These are phyloP conservation scores for Ilex aquifolium DNA, from an alignment of 257 asterid species.

Conservation along the genomic window DNA sequence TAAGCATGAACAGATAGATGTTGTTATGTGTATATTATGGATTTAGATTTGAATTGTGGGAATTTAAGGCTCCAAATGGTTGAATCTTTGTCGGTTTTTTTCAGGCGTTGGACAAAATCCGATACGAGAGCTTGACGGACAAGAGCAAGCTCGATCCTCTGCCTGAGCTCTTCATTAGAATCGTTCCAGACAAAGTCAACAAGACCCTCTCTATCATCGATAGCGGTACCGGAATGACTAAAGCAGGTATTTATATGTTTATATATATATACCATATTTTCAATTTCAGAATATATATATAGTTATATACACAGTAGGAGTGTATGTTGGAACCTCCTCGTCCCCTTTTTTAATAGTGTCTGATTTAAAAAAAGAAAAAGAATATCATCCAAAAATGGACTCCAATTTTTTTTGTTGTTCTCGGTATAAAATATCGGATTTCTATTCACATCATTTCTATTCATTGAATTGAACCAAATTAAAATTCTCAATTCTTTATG, in stretches of 20 bases:
- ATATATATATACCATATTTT: too few species aligned
- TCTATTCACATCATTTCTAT: background rate
- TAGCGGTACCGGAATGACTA: slow-evolving; percentile 30
- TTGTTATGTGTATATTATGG: too few species aligned
- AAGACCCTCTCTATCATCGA: slow-evolving; percentile 13
- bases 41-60: too few species aligned
- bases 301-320: too few species aligned
- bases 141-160: slow-evolving; percentile 22
- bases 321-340: too few species aligned
- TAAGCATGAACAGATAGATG: background rate
- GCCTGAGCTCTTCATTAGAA: slow-evolving; percentile 23
- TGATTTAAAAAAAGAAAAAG: too few species aligned
- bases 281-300: too few species aligned
- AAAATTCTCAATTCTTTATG: background rate
- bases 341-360: too few species aligned
- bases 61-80: too few species aligned
- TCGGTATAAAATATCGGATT: too few species aligned
- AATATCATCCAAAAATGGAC: too few species aligned
- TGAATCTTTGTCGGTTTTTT: background rate
- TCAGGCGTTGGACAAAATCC: slow-evolving; percentile 24
- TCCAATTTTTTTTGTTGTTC: too few species aligned
- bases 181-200: slow-evolving; percentile 21
- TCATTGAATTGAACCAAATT: background rate
- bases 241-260: slow-evolving; percentile 12
- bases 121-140: slow-evolving; percentile 24